Conservation (phyloP, 108 stramenopile species). For the Cylindrotheca fusiformis region DNA sequence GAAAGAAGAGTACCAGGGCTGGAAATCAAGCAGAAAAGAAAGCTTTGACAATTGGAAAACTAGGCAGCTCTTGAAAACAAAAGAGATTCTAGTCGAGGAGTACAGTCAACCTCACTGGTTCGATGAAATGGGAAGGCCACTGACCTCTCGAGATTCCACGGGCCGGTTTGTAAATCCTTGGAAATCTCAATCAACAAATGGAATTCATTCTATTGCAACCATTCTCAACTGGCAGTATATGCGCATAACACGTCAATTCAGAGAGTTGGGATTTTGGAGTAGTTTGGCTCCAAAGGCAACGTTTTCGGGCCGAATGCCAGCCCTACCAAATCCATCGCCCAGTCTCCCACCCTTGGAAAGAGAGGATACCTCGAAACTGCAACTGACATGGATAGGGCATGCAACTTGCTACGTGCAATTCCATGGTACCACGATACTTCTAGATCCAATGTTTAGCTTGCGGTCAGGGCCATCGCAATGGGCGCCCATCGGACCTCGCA, state of each 20-base stretch:
- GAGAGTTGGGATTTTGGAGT: constrained; percentile 23
- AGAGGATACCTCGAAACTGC: constrained; percentile 14
- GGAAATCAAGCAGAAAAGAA: constrained; percentile 22
- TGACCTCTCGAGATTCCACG: constrained; percentile 62
- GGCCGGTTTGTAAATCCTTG: constrained; percentile 88
- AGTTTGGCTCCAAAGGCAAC: constrained; percentile 6
- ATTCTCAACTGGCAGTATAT: constrained; percentile 56
- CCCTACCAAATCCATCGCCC: neutral
- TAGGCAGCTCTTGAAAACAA: constrained; percentile 4
- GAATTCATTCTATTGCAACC: constrained; percentile 51
- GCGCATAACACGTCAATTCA: constrained; percentile 23
- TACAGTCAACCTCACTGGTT: constrained; percentile 68
- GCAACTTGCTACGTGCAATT: constrained; percentile 62
- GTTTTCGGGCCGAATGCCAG: neutral
- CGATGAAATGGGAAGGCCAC: constrained; percentile 62
- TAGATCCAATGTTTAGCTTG: constrained; percentile 76
- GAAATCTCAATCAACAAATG: constrained; percentile 68
- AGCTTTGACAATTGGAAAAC: constrained; percentile 14
- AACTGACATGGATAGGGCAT: constrained; percentile 84
- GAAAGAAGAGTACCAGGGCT: constrained; percentile 18
- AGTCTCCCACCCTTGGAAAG: neutral
- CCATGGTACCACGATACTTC: constrained; percentile 59
- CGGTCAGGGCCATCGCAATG: constrained; percentile 53
- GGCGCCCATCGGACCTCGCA: constrained; percentile 40
- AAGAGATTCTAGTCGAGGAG: constrained; percentile 47